Percentiles rank a stretch among this genome's conserved stretches.
These are phyloP conservation scores for Delitschia confertaspora DNA, from an alignment of 495 filamentous ascomycete species.

Conservation along the genomic window DNA sequence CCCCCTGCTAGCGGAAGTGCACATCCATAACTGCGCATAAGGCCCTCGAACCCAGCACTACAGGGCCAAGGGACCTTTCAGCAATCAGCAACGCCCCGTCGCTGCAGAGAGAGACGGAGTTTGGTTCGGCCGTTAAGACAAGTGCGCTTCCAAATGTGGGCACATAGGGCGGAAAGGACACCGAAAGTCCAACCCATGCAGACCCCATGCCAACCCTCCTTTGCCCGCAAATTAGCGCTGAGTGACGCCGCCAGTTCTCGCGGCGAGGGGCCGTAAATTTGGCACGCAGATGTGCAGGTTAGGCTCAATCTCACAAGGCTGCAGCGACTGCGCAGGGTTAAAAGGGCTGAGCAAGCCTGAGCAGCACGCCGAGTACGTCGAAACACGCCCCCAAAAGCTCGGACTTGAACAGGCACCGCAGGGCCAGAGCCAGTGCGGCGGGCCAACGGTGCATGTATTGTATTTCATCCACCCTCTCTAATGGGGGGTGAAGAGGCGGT, in stretches of 20 bases:
- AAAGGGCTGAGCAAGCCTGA: slow-evolving; percentile 1
- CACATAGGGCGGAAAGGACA: slow-evolving; percentile 20
- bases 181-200: no score
- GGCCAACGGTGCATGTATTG: slow-evolving; percentile 5
- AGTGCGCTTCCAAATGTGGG: slow-evolving; percentile 19
- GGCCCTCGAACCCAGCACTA: slow-evolving; percentile 11
- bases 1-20: slow-evolving; percentile 24
- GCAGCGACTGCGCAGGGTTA: no score
- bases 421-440: slow-evolving; percentile 5
- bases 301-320: slow-evolving; percentile 24
- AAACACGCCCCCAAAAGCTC: slow-evolving; percentile 1
- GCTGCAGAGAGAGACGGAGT: background rate
- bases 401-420: background rate
- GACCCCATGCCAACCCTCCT: slow-evolving; percentile 21
- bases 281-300: slow-evolving; percentile 19
- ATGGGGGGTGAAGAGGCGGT: slow-evolving; percentile 1
- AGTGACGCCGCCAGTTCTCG: slow-evolving; percentile 18
- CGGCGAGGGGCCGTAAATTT: slow-evolving; percentile 26
- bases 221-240: slow-evolving; percentile 13
- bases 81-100: slow-evolving; percentile 11
- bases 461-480: background rate
- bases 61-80: slow-evolving; percentile 14
- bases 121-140: slow-evolving; percentile 25
- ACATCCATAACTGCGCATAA: slow-evolving; percentile 25
- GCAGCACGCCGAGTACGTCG: background rate